Evolutionary conservation across 1,284 basidiomycete genomes (phyloP).

Genomic region (Prillingera fragicola): DNA sequence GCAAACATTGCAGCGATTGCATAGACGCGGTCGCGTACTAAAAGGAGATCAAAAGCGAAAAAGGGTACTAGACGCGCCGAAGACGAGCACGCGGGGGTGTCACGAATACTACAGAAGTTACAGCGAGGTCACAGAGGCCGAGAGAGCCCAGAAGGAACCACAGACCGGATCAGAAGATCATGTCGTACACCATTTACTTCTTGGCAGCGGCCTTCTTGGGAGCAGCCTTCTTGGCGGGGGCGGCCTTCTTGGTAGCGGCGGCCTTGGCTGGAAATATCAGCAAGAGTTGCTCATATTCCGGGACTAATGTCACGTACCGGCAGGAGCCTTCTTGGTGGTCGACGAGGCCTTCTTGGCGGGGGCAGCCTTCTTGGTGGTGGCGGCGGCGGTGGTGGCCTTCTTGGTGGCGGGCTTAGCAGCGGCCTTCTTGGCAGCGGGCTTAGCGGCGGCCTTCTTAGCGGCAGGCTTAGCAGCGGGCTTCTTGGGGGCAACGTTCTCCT

Average conservation of each 20-base stretch:
- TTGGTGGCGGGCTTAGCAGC: slow-evolving; percentile 11
- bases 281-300: slow-evolving; percentile 13
- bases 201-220: slow-evolving; percentile 27
- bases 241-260: slow-evolving; percentile 50
- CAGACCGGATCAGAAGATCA: too few species aligned
- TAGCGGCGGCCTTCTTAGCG: slow-evolving; percentile 36
- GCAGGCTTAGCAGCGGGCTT: slow-evolving; percentile 28
- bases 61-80: too few species aligned
- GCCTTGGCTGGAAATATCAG: slow-evolving; percentile 39
- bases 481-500: slow-evolving; percentile 53
- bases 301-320: slow-evolving; percentile 23
- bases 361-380: slow-evolving; percentile 22
- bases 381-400: slow-evolving; percentile 18
- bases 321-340: slow-evolving; percentile 26
- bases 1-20: too few species aligned
- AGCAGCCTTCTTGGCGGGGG: slow-evolving; percentile 29
- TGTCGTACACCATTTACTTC: not conserved
- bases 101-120: too few species aligned
- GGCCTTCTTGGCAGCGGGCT: slow-evolving; percentile 28
- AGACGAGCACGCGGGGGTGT: too few species aligned
- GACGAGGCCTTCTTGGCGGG: slow-evolving; percentile 45
- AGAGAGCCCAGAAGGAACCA: too few species aligned
- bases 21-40: too few species aligned
- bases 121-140: too few species aligned
- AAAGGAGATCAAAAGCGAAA: too few species aligned